Conservation (phyloP, 805 yeast species). For the Candida maltosa region DNA sequence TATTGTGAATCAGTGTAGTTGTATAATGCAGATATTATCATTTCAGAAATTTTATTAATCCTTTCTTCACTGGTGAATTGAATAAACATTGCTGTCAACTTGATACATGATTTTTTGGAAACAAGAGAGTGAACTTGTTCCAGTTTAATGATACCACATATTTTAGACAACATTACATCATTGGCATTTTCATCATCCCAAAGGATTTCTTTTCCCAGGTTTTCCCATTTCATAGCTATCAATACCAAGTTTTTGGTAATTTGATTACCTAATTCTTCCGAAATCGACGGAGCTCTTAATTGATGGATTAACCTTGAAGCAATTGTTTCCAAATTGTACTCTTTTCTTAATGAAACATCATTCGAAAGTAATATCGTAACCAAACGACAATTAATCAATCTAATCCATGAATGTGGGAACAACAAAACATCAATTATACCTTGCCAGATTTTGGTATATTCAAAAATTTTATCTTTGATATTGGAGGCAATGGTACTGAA, state of each 20-base stretch:
- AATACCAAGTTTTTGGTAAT: slow-evolving; percentile 63
- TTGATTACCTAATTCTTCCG: slow-evolving; percentile 61
- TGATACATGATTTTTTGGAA: slow-evolving; percentile 68
- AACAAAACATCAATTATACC: slow-evolving; percentile 53
- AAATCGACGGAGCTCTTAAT: slow-evolving; percentile 72
- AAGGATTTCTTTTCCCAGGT: slow-evolving; percentile 17
- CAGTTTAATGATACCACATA: slow-evolving; percentile 61
- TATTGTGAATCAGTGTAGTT: slow-evolving; percentile 44
- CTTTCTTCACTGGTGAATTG: slow-evolving; percentile 46
- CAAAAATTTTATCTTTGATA: slow-evolving; percentile 28
- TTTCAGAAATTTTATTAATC: slow-evolving; percentile 41
- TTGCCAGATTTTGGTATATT: slow-evolving; percentile 46
- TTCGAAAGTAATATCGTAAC: slow-evolving; percentile 50
- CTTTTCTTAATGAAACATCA: slow-evolving; percentile 26
- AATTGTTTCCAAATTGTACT: slow-evolving; percentile 59
- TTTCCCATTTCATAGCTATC: slow-evolving; percentile 62
- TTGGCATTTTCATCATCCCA: slow-evolving; percentile 34
- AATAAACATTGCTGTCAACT: slow-evolving; percentile 61
- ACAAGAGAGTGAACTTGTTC: slow-evolving; percentile 52
- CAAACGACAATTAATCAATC: slow-evolving; percentile 62
- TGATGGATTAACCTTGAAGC: slow-evolving; percentile 72
- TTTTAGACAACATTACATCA: slow-evolving; percentile 63
- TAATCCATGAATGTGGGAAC: slow-evolving; percentile 91
- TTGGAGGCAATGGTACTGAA: slow-evolving; percentile 42
- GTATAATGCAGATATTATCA: slow-evolving; percentile 53